A percentile compares a stretch with the other conserved stretches of the same genome.
phyloP scores from a whole-genome alignment of 2,329 filamentous ascomycete genomes.

The Calonectria honghensis region DNA sequence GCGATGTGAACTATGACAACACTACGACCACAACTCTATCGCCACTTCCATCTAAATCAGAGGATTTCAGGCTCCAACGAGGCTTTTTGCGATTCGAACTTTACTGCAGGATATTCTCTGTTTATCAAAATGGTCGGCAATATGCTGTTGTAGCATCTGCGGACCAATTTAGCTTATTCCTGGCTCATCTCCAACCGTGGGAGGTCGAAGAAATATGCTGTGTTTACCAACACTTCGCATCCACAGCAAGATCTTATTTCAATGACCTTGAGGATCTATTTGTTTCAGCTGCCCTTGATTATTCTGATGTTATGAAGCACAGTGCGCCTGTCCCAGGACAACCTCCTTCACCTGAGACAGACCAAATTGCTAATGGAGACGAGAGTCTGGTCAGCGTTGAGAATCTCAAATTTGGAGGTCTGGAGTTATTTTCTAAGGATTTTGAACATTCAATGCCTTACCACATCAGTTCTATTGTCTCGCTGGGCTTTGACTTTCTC shows the following conservation, averaged over 20 bases:
- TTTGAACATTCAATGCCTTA: neutral
- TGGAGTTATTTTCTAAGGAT: neutral
- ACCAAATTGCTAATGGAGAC: neutral
- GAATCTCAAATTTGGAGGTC: neutral
- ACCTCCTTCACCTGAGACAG: neutral
- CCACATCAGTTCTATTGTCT: neutral
- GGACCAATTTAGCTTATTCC: conserved; percentile 5
- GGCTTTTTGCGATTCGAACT: conserved; percentile 4
- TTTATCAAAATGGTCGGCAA: neutral
- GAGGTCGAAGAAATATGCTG: conserved; percentile 11
- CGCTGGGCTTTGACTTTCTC: conserved; percentile 5
- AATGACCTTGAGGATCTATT: conserved; percentile 1
- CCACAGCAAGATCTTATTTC: neutral
- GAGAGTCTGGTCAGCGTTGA: neutral
- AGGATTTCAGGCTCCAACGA: neutral
- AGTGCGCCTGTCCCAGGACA: neutral
- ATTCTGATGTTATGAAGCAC: neutral
- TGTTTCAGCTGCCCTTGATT: neutral
- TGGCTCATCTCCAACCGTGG: neutral
- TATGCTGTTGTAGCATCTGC: neutral
- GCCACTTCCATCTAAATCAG: neutral
- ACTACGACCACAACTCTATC: neutral
- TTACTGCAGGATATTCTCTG: neutral
- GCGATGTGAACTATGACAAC: neutral
- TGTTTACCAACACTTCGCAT: neutral